Evolutionary conservation across 1,284 basidiomycete genomes (phyloP).

Genomic region (Cryptococcus floricola): DNA sequence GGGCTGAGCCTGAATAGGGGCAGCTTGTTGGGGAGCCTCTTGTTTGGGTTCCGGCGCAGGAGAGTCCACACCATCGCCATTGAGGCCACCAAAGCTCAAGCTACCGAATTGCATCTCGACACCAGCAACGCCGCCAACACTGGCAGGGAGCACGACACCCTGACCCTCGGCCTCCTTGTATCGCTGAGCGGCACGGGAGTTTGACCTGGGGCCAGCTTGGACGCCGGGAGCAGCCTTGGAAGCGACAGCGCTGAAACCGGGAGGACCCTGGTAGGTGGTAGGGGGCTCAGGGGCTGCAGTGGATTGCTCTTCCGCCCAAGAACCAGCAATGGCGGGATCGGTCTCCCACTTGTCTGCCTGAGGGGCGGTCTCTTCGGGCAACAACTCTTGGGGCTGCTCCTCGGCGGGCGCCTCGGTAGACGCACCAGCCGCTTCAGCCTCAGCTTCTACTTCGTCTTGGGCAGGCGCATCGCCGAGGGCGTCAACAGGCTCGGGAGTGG

Average conservation of each 20-base stretch:
- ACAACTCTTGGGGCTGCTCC: conserved; percentile 11
- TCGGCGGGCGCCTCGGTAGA: conserved; percentile 1
- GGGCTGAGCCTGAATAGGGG: conserved; percentile 14
- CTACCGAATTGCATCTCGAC: conserved; percentile 51
- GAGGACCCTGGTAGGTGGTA: conserved; percentile 48
- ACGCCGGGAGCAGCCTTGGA: conserved; percentile 22
- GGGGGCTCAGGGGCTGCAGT: conserved; percentile 35
- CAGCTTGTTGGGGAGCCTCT: conserved; percentile 21
- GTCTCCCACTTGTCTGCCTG: conserved; percentile 23
- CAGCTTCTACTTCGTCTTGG: conserved; percentile 16
- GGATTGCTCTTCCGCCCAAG: conserved; percentile 23
- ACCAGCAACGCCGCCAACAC: conserved; percentile 32
- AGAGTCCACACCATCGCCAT: conserved; percentile 46
- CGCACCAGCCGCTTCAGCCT: conserved; percentile 13
- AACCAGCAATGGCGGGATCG: conserved; percentile 44
- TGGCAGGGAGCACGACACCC: conserved; percentile 48
- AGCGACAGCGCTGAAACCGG: conserved; percentile 47
- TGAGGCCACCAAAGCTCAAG: conserved; percentile 48
- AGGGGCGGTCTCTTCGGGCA: conserved; percentile 17
- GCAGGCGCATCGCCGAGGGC: conserved; percentile 18
- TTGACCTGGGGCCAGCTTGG: conserved; percentile 33
- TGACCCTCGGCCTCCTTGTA: conserved; percentile 48
- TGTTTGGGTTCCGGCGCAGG: conserved; percentile 21
- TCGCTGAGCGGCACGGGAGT: conserved; percentile 43
- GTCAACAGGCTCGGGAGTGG: conserved; percentile 9